Evolutionary conservation across 176 grass and related monocot genomes (phyloP), one percentile per base, ranked within the genome.

Genomic region (Avena atlantica): DNA sequence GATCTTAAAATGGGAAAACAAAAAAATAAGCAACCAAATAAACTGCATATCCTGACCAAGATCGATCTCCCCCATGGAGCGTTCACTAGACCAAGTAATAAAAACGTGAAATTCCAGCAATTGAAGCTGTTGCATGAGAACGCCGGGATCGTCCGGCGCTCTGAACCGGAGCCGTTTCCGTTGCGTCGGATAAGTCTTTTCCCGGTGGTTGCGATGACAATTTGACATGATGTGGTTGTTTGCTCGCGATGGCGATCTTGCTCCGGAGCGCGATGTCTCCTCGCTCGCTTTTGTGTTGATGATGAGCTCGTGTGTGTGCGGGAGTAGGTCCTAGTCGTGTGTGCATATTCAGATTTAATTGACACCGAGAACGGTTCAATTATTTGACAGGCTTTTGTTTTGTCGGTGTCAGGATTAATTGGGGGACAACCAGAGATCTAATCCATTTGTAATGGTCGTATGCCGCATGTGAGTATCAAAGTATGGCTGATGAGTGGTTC

Each of bases 371-470:
- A 72, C 17, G 29, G 21, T 24, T 83, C 45, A 31, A 87, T 87
- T 87, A 74, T 83, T 71, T 57, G 31, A 8, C 0, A 24, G 27
- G 45, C 7, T 48, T 89, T 81, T 89, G 55, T 10, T 72, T 50
- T 84, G 75, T 91, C 80, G 48, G 66, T 74, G 48, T 74, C 13
- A 64, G 58, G 69, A 67, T 74, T 67, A 19, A 42, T 72, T 23
- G 51, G 49, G 6, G 52, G 50, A 55, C 52, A 55, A 16, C 14
- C 42, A n/a, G 40, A 61, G 3, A 44, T 71, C 3, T 53, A 25
- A 79, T 76, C 47, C 24, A 0, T 76, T 9, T 79, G 56, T 73
- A 42, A 13, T 52, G 55, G 7, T 29, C 50, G 5, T 60, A 42
- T 52, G 57, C 8, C 25, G 52, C 17, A 3, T 34, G 66, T 34